A percentile compares a stretch with the other conserved stretches of the same genome.
phyloP scores from a whole-genome alignment of 2,329 filamentous ascomycete genomes.

The Rhytidhysteron rufulum region DNA sequence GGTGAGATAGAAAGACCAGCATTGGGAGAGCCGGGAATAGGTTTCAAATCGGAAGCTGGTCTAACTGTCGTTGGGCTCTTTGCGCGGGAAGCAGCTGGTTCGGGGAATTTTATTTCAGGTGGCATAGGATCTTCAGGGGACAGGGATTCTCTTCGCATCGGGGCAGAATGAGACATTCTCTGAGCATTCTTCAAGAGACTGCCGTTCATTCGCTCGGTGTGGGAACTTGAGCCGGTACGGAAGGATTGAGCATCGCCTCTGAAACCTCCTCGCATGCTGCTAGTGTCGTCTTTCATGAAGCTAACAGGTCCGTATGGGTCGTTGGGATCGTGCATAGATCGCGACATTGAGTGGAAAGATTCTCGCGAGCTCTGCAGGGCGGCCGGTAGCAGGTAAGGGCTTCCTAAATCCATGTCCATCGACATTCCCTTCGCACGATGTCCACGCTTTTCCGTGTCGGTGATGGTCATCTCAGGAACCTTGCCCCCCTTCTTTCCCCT shows the following conservation, averaged over 20 bases:
- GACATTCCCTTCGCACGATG: slow-evolving; percentile 50
- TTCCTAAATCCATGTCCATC: slow-evolving; percentile 66
- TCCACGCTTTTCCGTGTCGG: slow-evolving; percentile 43
- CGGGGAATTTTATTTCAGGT: slow-evolving; percentile 33
- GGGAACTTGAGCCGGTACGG: slow-evolving; percentile 49
- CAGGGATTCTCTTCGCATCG: slow-evolving; percentile 39
- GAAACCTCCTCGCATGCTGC: slow-evolving; percentile 26
- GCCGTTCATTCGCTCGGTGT: slow-evolving; percentile 46
- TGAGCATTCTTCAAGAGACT: slow-evolving; percentile 55
- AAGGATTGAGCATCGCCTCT: slow-evolving; percentile 45
- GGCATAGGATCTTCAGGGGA: slow-evolving; percentile 26
- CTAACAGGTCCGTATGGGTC: slow-evolving; percentile 75
- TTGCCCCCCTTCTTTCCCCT: slow-evolving; percentile 34
- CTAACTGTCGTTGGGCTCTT: slow-evolving; percentile 15
- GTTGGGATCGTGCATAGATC: slow-evolving; percentile 68
- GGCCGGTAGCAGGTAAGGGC: slow-evolving; percentile 90
- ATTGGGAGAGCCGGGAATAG: slow-evolving; percentile 13
- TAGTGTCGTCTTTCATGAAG: slow-evolving; percentile 49
- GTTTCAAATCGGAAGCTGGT: too few relatives aligned
- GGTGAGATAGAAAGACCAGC: background rate
- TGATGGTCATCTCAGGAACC: slow-evolving; percentile 56
- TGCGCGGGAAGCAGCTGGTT: slow-evolving; percentile 20
- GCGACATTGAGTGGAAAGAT: slow-evolving; percentile 80
- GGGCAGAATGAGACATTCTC: slow-evolving; percentile 53
- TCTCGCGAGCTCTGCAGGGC: slow-evolving; percentile 74